Base-by-base conservation (phyloP, 805 yeast genomes). In the Candida koratica region DNA sequence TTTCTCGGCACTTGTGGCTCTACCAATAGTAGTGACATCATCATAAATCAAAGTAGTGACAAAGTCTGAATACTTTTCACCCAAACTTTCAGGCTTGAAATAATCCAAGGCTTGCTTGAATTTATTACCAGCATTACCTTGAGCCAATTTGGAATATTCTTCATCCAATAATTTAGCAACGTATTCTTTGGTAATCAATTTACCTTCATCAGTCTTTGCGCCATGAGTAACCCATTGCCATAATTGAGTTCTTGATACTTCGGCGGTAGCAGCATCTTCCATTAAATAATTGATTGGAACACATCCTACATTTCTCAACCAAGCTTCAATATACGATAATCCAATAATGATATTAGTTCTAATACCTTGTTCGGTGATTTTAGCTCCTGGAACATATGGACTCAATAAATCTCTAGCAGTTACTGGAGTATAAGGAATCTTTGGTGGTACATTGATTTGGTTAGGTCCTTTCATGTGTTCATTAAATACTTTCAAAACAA, bases 181-280 rank as follows among this genome's bases (percentile, higher is more conserved):
- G 48, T 77, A 73, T 25, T 74, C 78, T 36, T 83, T 73, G 38
- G 84, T 79, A 23, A 83, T 70, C 17, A 51, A 62, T 36, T 66
- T 71, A 32, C 79, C 79, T 17, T 78, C 69, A 50, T 81, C 85
- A 37, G 76, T 70, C 38, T 55, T 62, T 29, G 77, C 82, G 29
- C 77, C 75, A 56, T 84, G 89, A 41, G 78, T 81, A 35, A 79
- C 84, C 94, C 94, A 84, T 56, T 85, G 87, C 71, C 80, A 80
- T 48, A 84, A 68, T 62, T 83, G 90, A 43, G 87, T 73, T 65
- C 93, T 75, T 24, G 89, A 80, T 25, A 84, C 94, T 61, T 84
- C 94, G 26, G 93, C 90, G 34, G 94, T 84, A 22, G 93, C 93
- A 18, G 94, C 94, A 60, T 84, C 94, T 62, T 84, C 94, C 94